Evolutionary conservation across 345 rosid species (phyloP), one percentile per base, ranked within the genome.

Genomic region (Turritis glabra): DNA sequence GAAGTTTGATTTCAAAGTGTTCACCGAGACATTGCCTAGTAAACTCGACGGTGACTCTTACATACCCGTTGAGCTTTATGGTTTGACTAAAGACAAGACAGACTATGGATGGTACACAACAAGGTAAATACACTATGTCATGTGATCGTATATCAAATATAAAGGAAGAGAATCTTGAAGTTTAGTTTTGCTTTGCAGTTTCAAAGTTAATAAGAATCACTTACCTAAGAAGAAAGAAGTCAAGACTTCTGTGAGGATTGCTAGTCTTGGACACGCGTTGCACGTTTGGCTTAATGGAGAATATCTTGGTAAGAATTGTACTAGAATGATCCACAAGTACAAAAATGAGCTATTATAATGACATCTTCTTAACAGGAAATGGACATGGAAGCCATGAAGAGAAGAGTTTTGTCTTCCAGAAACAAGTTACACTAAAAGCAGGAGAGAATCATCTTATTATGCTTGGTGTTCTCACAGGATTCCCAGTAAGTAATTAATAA

Each of bases 251-350:
- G 27, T 93, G 59, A 54, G 90, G 14, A 57, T 93, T 67, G 90
- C 94, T 38, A 91, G 97, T 86, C 90, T 91, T 54, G 98, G 96
- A 46, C 98, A 93, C 25, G 90, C 90, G n/a, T 48, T 93, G 79
- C 80, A 79, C 48, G 92, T 76, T 32, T 91, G 88, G 63, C 84
- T 88, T 13, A 93, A 93, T 44, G 96, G 94, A 8, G 79, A 91
- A 82, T 84, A 80, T 30, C 52, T 87, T 15, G 98, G 98, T 89
- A 76, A 84, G 72, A 21, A 51, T 21, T 53, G 22, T 54, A 23
- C 7, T 25, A 38, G 41, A 61, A 52, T 67, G 27, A 25, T 65
- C 13, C 27, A 40, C 10, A 10, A 47, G 1, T 38, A 43, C 2
- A 27, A 9, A 38, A 25, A 1, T 18, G 38, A 37, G 35, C 44